Base-by-base conservation (phyloP, 225 moss, liverwort and hornwort genomes). In the Asterella californica region DNA sequence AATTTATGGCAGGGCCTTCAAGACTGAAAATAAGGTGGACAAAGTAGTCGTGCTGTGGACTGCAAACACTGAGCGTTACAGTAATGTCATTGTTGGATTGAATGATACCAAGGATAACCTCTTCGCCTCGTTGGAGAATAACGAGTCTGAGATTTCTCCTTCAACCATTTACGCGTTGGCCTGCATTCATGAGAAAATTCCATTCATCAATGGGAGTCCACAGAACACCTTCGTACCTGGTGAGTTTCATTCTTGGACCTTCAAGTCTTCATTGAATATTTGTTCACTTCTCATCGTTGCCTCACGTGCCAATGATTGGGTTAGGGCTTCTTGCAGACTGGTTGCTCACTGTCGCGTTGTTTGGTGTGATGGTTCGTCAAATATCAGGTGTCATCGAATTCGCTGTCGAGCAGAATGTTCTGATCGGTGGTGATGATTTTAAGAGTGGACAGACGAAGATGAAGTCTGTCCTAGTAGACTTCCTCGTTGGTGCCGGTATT, bases 401-500 rank as follows among this genome's bases (percentile, higher is more conserved):
- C 37, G 94, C 95, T 47, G 82, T 99, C 1, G 89, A 94, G 84
- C 85, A 88, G 74, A 95, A 95, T 66, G 95, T 89, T 2, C 91
- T 99, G 46, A 83, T 99, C 38, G 95, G 92, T 77, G 95, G 97
- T 60, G 97, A 99, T 75, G 97, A 99, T 73, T 99, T 95, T 85
- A 99, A 99, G 88, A 99, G 97, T 79, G 95, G 93, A 42, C 93
- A 99, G 85, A 99, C 95, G 15, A 99, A 99, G 84, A 95, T 99
- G 93, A 99, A 99, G 88, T 99, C 95, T 12, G 95, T 99, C 34
- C 84, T 99, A 24, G 97, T 99, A 10, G 97, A 99, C 83, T 94
- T 99, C 79, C 90, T 95, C 38, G 97, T 99, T 22, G 97, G 97
- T 69, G 97, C 93, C 15, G 93, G 95, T 50, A 99, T 95, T 21